Conservation (phyloP, 2,329 filamentous ascomycete genomes). For the Calonectria fujianensis region DNA sequence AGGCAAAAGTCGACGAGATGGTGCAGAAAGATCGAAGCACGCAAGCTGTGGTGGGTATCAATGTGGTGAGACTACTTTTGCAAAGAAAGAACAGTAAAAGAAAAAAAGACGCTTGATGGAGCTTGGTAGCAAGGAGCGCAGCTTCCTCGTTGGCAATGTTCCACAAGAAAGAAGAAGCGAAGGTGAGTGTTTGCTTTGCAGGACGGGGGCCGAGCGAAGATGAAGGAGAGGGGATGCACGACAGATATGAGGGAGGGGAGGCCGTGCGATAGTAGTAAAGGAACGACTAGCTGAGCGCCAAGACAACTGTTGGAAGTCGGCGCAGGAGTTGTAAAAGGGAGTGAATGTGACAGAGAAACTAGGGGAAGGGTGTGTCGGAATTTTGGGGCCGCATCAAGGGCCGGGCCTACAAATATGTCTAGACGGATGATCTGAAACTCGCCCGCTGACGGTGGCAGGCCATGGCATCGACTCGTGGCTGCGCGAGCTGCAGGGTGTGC, state of each 20-base stretch:
- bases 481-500: constrained; percentile 33
- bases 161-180: constrained; percentile 50
- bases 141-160: constrained; percentile 49
- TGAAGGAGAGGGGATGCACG: constrained; percentile 44
- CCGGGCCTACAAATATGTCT: constrained; percentile 38
- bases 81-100: constrained; percentile 28
- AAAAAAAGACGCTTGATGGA: constrained; percentile 36
- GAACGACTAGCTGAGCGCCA: constrained; percentile 28
- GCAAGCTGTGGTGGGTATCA: constrained; percentile 30
- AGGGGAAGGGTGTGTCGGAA: constrained; percentile 18
- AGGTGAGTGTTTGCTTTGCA: constrained; percentile 47
- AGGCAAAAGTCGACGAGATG: constrained; percentile 8
- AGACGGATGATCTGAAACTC: constrained; percentile 38
- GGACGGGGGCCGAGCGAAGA: constrained; percentile 20
- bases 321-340: constrained; percentile 5
- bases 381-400: constrained; percentile 33
- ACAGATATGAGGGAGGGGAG: constrained; percentile 30
- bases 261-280: constrained; percentile 32
- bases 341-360: constrained; percentile 19
- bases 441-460: constrained; percentile 35
- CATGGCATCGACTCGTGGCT: constrained; percentile 36
- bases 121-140: constrained; percentile 51
- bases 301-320: constrained; percentile 12
- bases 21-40: constrained; percentile 3
- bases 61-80: constrained; percentile 20